These are phyloP conservation scores for Hypomyces perniciosus DNA, from an alignment of 2,329 filamentous ascomycete genomes.

Conservation along the genomic window DNA sequence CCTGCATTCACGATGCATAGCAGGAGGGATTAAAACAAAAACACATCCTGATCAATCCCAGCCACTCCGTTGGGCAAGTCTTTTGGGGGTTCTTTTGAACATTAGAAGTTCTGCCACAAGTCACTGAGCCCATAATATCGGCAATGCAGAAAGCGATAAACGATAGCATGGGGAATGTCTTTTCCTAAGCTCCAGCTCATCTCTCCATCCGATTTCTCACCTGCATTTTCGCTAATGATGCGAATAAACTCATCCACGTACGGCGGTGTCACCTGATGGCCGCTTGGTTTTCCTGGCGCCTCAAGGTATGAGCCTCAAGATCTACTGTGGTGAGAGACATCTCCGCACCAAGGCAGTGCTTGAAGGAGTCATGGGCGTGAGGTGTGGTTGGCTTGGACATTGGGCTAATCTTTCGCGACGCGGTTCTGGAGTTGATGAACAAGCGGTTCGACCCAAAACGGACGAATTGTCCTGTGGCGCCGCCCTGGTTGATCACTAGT, in stretches of 20 bases:
- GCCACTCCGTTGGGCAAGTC: slow-evolving; percentile 12
- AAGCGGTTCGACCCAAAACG: slow-evolving; percentile 12
- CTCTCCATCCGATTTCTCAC: slow-evolving; percentile 4
- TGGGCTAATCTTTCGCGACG: slow-evolving; percentile 6
- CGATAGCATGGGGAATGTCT: slow-evolving; percentile 11
- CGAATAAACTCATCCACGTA: slow-evolving; percentile 10
- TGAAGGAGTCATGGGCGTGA: slow-evolving; percentile 11
- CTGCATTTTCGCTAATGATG: slow-evolving; percentile 7
- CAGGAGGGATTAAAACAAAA: not conserved
- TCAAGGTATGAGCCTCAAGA: slow-evolving; percentile 12
- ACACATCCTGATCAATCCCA: slow-evolving; percentile 11
- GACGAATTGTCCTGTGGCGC: slow-evolving; percentile 9
- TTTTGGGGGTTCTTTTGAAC: slow-evolving; percentile 12
- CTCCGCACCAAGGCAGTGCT: slow-evolving; percentile 12
- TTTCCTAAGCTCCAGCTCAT: slow-evolving; percentile 10
- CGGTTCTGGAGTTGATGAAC: slow-evolving; percentile 12
- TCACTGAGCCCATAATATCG: slow-evolving; percentile 16
- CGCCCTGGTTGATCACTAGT: not conserved
- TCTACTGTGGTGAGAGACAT: slow-evolving; percentile 15
- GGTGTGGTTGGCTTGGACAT: slow-evolving; percentile 11
- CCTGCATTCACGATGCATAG: not conserved
- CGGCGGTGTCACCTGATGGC: slow-evolving; percentile 11
- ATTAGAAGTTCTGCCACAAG: slow-evolving; percentile 13
- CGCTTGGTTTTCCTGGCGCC: slow-evolving; percentile 10
- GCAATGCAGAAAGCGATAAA: slow-evolving; percentile 14